Base-by-base conservation (phyloP, 768 basidiomycete genomes). In the Lactifluus hygrophoroides region DNA sequence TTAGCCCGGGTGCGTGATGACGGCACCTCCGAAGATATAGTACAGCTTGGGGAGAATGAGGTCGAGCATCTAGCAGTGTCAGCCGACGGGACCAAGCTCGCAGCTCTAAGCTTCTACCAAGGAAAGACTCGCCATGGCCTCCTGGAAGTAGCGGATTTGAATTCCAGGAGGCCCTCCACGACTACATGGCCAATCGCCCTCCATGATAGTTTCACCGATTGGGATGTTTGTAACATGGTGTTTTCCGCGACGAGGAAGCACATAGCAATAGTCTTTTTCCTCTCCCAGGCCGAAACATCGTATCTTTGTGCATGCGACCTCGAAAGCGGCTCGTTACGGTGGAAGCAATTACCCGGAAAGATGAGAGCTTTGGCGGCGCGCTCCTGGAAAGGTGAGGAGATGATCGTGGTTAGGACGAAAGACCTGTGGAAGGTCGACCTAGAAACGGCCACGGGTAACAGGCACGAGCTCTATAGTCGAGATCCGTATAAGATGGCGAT, bases 351-450 rank as follows among this genome's bases (percentile, higher is more conserved):
- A 3, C 34, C 48, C 3, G 58, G 58, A 34, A 60, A 50, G 53
- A 48, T 25, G 54, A 51, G 35, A 21, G 48, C 58, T 13, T 14
- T 60, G 27, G 43, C 54, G 19, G 54, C 28, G 17, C 48, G 48
- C 23, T 60, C 54, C 8, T 32, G 55, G 35, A 11, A 23, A 9
- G 54, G 17, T 35, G 58, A 60, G 19, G 54, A 44, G 13, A 35
- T 60, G 42, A 51, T 46, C 35, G 54, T 60, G 35, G 58, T 56
- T 28, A 35, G 58, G 37, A 23, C 58, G 48, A 40, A 21, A 27
- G 58, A 60, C 43, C 27, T 51, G 43, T 60, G 54, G 58, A 60
- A 60, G 43, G 43, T 60, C 19, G 48, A 60, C 48, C 19, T 56
- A 1, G 21, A 19, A 21, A 50, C 51, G 28, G 23, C 32, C 23